These are phyloP conservation scores for Sesbania bispinosa DNA, from an alignment of 306 rosid species.

Conservation along the genomic window DNA sequence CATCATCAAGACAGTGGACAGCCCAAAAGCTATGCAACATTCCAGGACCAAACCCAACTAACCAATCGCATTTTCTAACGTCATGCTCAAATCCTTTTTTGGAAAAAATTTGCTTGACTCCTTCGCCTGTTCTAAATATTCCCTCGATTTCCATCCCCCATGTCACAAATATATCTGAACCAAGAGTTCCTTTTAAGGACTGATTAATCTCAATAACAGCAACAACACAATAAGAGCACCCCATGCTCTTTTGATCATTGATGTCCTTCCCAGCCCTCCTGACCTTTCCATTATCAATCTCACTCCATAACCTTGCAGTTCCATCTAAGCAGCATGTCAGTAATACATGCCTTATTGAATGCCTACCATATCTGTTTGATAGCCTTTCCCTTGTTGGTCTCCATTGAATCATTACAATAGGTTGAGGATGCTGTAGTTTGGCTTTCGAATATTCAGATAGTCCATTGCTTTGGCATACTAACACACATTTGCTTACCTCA, in stretches of 20 bases:
- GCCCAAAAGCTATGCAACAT: conserved; percentile 74
- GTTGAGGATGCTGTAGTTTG: conserved; percentile 74
- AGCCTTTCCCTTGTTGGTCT: conserved; percentile 47
- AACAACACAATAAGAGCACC: conserved; percentile 56
- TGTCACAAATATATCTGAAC: conserved; percentile 52
- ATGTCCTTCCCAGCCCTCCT: conserved; percentile 58
- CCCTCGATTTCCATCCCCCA: conserved; percentile 73
- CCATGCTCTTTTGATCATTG: conserved; percentile 39
- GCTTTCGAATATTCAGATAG: conserved; percentile 49
- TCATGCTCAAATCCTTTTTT: conserved; percentile 47
- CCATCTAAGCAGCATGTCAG: conserved; percentile 89
- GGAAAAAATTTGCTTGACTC: conserved; percentile 38
- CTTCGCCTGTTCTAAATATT: conserved; percentile 41
- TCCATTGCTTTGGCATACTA: conserved; percentile 52
- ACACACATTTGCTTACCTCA: conserved; percentile 50
- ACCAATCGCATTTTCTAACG: conserved; percentile 76
- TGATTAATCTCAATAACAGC: conserved; percentile 87
- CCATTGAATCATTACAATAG: conserved; percentile 74
- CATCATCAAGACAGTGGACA: conserved; percentile 81
- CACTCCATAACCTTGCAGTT: conserved; percentile 90
- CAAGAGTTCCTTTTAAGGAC: conserved; percentile 63
- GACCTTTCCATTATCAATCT: conserved; percentile 66
- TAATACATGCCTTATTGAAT: conserved; percentile 53
- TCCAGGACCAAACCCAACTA: conserved; percentile 78
- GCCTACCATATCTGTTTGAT: conserved; percentile 37